Conservation (phyloP, 345 rosid species). For the Streptanthus diversifolius region DNA sequence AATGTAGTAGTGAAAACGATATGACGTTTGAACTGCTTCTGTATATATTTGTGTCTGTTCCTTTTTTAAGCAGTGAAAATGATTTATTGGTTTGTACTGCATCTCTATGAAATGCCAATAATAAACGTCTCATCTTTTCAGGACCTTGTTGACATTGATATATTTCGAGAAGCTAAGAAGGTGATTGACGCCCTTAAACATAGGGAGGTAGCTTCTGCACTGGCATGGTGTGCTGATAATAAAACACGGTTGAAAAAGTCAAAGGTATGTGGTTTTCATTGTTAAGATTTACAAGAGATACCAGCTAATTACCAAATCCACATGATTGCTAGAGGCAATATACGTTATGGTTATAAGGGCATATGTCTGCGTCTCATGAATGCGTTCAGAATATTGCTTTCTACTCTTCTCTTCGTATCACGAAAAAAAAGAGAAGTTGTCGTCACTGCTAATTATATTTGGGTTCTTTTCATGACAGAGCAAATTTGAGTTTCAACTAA, state of each 20-base stretch:
- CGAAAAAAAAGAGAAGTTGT: background rate
- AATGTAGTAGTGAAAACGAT: background rate
- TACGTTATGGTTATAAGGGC: background rate
- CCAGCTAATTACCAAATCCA: background rate
- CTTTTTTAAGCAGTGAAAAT: too few relatives aligned
- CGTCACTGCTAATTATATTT: background rate
- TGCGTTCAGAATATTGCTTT: background rate
- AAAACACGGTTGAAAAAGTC: conserved; percentile 88
- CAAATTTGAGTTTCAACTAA: conserved; percentile 86
- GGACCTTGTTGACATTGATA: conserved; percentile 96
- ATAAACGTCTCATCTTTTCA: conserved; percentile 28
- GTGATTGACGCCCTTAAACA: conserved; percentile 84
- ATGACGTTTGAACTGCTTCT: background rate
- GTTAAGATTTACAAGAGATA: background rate
- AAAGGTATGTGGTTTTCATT: conserved; percentile 47
- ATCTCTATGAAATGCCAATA: conserved; percentile 9
- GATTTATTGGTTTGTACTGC: background rate
- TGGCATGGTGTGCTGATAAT: conserved; percentile 91
- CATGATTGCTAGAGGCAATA: background rate
- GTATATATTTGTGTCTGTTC: background rate
- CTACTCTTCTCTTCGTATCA: background rate
- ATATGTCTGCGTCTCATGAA: background rate
- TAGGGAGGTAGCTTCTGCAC: conserved; percentile 78
- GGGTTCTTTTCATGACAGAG: conserved; percentile 48
- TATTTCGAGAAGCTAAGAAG: conserved; percentile 79